Evolutionary conservation across 2,329 filamentous ascomycete genomes (phyloP), one percentile per base, ranked within the genome.

Genomic region (Trichocomaceae sp.): DNA sequence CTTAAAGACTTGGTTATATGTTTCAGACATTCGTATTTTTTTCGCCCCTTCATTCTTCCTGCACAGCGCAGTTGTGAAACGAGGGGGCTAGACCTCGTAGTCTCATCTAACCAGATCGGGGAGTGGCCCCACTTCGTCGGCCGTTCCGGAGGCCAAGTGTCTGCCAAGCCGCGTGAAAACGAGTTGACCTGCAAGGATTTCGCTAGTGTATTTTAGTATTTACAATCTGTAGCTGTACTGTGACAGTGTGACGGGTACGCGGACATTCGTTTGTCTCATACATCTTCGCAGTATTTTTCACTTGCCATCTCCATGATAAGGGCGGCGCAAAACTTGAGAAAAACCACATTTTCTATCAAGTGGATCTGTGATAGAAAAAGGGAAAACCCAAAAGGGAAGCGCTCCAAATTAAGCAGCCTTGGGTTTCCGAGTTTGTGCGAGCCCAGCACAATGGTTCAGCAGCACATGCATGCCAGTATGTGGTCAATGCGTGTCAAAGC

Each of bases 391-490:
- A 39, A n/a, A 39, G 13, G 8, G 4, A 26, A 26, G 23, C 4
- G 4, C 23, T 4, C 23, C 23, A 26, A 26, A 26, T 26, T 5
- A 37, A n/a, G 2, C 35, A 37, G 5, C 15, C 39, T 41, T 3
- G n/a, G n/a, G n/a, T n/a, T n/a, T n/a, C n/a, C n/a, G n/a, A n/a
- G n/a, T n/a, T n/a, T 42, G 39, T 35, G 39, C 22, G 47, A 54
- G 55, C 55, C 55, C 55, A 54, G 44, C 47, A 42, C 55, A 47
- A 19, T 57, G 55, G 55, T 57, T 53, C 50, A 41, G 19, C 50
- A 41, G 19, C 55, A 46, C 45, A 49, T 51, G 56, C 56, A 57
- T 49, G 52, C 52, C 51, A 54, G 50, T 17, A 55, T 57, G 56
- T 47, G 56, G 56, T 26, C 50, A 52, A 56, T 39, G 54, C 54